Conservation (phyloP, 305 asterid genomes). For the Solanum aculeatissimum region DNA sequence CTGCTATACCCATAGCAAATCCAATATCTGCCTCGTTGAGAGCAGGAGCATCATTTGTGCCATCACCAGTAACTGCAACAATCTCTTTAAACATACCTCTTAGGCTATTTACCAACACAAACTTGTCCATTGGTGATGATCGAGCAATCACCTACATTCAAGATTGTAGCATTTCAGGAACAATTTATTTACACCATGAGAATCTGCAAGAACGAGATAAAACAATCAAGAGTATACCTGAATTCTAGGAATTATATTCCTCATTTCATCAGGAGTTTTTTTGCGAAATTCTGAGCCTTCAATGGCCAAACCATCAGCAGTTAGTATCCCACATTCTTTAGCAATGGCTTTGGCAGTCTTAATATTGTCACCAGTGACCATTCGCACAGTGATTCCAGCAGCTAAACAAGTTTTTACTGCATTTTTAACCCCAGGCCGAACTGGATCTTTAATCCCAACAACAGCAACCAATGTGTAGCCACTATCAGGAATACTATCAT, state of each 20-base stretch:
- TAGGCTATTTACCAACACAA: slow-evolving; percentile 55
- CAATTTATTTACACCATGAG: not conserved
- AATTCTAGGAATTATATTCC: slow-evolving; percentile 52
- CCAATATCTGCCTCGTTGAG: slow-evolving; percentile 94
- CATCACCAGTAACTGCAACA: slow-evolving; percentile 96
- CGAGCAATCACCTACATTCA: slow-evolving; percentile 81
- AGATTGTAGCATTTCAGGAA: not conserved
- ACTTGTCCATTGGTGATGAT: slow-evolving; percentile 86
- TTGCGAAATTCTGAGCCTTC: slow-evolving; percentile 77
- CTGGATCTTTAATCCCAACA: slow-evolving; percentile 81
- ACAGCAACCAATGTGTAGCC: slow-evolving; percentile 53
- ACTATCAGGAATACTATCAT: slow-evolving; percentile 37
- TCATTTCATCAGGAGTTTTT: slow-evolving; percentile 45
- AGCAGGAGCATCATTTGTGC: slow-evolving; percentile 98
- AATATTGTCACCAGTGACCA: slow-evolving; percentile 93
- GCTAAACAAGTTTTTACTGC: slow-evolving; percentile 73
- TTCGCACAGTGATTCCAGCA: slow-evolving; percentile 85
- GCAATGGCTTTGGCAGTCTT: slow-evolving; percentile 96
- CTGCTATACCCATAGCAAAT: slow-evolving; percentile 95
- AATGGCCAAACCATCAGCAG: slow-evolving; percentile 54
- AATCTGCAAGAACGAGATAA: not conserved
- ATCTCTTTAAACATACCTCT: slow-evolving; percentile 58
- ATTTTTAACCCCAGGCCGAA: slow-evolving; percentile 80
- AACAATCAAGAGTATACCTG: slow-evolving; percentile 33
- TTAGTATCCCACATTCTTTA: slow-evolving; percentile 81